Evolutionary conservation across 2,329 filamentous ascomycete species (phyloP).

Genomic region (Nothopassalora personata): DNA sequence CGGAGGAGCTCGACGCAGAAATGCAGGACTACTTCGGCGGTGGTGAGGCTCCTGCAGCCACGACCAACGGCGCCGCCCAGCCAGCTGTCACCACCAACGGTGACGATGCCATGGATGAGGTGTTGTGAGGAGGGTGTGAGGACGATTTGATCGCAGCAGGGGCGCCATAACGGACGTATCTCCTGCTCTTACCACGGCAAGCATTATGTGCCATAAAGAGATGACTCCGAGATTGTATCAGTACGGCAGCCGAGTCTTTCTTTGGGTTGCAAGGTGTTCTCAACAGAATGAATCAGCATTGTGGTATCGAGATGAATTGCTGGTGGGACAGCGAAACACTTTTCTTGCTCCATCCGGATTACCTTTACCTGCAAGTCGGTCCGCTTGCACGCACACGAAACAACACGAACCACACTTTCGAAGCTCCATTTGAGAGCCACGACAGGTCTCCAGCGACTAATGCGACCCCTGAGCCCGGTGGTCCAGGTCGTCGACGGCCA

Average conservation of each 20-base stretch:
- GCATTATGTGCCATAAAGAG: not conserved
- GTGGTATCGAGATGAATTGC: slow-evolving; percentile 6
- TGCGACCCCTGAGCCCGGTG: not conserved
- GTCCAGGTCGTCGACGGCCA: not conserved
- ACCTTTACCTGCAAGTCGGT: not conserved
- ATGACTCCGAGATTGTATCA: slow-evolving; percentile 2
- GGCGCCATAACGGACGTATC: not conserved
- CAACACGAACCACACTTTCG: not conserved
- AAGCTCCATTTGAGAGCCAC: not conserved
- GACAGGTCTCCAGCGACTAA: not conserved
- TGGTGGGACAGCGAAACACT: not conserved
- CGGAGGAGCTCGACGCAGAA: slow-evolving; percentile 91
- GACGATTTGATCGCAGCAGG: not conserved
- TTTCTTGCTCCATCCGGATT: not conserved
- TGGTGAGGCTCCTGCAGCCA: slow-evolving; percentile 40
- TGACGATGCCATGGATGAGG: slow-evolving; percentile 54
- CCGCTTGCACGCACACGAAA: not conserved
- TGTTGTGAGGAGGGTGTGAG: slow-evolving; percentile 38
- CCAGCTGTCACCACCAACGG: slow-evolving; percentile 44
- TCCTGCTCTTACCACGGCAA: slow-evolving; percentile 1
- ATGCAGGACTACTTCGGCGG: slow-evolving; percentile 90
- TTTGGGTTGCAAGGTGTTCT: slow-evolving; percentile 1
- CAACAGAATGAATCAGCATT: slow-evolving; percentile 6
- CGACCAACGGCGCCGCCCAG: slow-evolving; percentile 42
- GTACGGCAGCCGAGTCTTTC: slow-evolving; percentile 6